These are phyloP conservation scores for Ganoderma lingzhi DNA, from an alignment of 1,284 basidiomycete genomes.

Conservation along the genomic window DNA sequence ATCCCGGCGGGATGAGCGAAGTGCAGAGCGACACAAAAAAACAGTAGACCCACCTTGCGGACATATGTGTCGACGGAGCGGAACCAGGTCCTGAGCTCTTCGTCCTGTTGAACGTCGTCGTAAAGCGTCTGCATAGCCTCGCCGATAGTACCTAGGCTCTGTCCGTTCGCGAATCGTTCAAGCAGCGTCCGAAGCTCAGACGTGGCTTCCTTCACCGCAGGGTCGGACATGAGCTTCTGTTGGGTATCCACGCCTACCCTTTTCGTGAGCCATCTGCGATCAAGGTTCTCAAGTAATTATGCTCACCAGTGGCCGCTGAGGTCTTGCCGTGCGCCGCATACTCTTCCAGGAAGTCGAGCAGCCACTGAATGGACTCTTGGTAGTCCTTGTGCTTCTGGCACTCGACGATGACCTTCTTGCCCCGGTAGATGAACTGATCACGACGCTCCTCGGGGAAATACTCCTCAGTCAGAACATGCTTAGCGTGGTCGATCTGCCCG, in stretches of 20 bases:
- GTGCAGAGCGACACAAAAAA: background rate
- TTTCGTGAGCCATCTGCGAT: background rate
- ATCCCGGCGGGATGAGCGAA: conserved; percentile 10
- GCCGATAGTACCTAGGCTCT: conserved; percentile 72
- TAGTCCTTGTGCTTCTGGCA: conserved; percentile 95
- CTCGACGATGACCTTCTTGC: conserved; percentile 89
- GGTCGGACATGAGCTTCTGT: conserved; percentile 49
- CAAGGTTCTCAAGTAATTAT: too few species aligned
- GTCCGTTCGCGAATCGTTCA: conserved; percentile 90
- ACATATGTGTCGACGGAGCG: conserved; percentile 68
- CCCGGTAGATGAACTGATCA: conserved; percentile 83
- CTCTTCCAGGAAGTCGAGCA: conserved; percentile 75
- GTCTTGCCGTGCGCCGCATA: conserved; percentile 76
- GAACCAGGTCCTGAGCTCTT: conserved; percentile 85
- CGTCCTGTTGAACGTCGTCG: conserved; percentile 80
- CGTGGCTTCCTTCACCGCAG: conserved; percentile 64
- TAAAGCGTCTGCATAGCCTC: conserved; percentile 80
- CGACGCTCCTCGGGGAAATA: conserved; percentile 90
- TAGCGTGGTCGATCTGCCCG: conserved; percentile 60
- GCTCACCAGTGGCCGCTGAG: conserved; percentile 48
- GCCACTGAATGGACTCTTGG: conserved; percentile 83
- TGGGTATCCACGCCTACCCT: conserved; percentile 45
- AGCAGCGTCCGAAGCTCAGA: conserved; percentile 81
- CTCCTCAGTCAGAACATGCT: conserved; percentile 77
- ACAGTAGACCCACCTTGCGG: conserved; percentile 57